phyloP scores from a whole-genome alignment of 371 early-diverging fungal species.

The Actinomortierella wolfii region DNA sequence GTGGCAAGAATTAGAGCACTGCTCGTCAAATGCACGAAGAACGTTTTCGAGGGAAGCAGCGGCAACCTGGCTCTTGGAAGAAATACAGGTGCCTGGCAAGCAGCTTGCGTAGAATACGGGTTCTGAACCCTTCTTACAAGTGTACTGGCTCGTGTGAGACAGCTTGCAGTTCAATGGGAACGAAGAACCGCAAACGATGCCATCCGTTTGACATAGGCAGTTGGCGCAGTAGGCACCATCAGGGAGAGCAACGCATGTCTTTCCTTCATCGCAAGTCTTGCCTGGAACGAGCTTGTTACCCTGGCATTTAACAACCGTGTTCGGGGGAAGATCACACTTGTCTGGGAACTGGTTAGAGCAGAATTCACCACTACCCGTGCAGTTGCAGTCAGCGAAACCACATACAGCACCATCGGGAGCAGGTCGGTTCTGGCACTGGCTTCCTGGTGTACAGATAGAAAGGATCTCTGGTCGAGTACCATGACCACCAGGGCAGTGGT shows the following conservation, averaged over 20 bases:
- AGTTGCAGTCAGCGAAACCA: conserved; percentile 3
- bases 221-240: conserved; percentile 11
- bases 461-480: conserved; percentile 3
- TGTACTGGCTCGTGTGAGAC: conserved; percentile 1
- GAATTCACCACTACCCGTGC: neutral
- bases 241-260: conserved; percentile 2
- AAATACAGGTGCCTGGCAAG: no score
- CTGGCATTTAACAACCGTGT: conserved; percentile 5
- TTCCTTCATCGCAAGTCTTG: neutral
- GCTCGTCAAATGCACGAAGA: neutral
- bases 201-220: conserved; percentile 14
- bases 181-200: conserved; percentile 8
- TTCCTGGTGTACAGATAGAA: conserved; percentile 4
- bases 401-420: neutral
- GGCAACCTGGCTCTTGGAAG: no score
- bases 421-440: conserved; percentile 3
- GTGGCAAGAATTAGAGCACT: neutral
- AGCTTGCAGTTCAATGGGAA: conserved; percentile 10
- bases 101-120: conserved; percentile 2
- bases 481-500: conserved; percentile 1
- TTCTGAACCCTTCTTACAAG: conserved; percentile 6
- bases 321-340: conserved; percentile 1
- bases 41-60: neutral
- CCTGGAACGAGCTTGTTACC: neutral
- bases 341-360: conserved; percentile 8